phyloP scores from a whole-genome alignment of 768 basidiomycete genomes.

The Serendipita vermifera region DNA sequence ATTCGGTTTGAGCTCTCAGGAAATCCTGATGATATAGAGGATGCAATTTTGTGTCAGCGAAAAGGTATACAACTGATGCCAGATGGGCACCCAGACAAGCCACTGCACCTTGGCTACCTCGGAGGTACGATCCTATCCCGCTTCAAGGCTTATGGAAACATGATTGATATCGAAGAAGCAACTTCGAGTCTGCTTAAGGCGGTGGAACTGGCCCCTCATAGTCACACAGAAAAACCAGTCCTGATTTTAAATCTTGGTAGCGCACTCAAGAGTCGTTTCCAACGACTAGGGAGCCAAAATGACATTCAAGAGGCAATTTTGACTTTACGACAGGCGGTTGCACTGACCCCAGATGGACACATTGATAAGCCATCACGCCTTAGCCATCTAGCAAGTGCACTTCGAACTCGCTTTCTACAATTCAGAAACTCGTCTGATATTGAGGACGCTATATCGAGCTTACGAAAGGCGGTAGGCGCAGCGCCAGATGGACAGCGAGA shows the following conservation, averaged over 20 bases:
- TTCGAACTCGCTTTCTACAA: background rate
- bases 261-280: background rate
- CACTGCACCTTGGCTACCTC: no score
- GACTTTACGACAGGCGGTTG: background rate
- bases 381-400: no score
- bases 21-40: no score
- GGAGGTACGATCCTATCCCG: no score
- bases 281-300: background rate
- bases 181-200: constrained; percentile 10
- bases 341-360: constrained; percentile 14
- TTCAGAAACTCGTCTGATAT: background rate
- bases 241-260: background rate
- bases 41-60: no score
- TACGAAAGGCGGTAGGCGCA: background rate
- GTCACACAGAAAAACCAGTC: background rate
- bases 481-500: background rate
- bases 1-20: no score
- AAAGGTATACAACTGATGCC: no score
- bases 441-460: background rate
- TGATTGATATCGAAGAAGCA: no score
- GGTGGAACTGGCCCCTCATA: constrained; percentile 13
- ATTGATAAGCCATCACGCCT: no score
- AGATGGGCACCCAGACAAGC: no score
- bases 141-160: no score
- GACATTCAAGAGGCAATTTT: background rate